phyloP scores from a whole-genome alignment of 2,329 filamentous ascomycete species.

The Neocucurbitaria cava region DNA sequence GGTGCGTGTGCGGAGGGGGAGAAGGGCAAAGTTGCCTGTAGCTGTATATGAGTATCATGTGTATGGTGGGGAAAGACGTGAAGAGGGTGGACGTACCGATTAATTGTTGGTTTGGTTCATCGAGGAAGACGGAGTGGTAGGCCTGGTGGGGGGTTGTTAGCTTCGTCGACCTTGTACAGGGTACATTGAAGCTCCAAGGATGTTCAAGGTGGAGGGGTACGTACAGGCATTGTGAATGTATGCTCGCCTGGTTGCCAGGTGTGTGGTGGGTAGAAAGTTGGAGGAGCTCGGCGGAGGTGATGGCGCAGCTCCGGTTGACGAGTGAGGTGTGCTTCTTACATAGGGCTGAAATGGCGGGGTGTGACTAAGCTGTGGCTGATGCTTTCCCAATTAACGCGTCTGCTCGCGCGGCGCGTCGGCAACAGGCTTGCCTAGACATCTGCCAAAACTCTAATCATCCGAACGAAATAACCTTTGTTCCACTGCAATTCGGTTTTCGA shows the following conservation, averaged over 20 bases:
- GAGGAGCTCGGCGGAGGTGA: constrained; percentile 36
- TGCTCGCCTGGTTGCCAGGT: constrained; percentile 19
- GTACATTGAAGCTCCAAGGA: neutral
- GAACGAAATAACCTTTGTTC: neutral
- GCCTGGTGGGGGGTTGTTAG: constrained; percentile 67
- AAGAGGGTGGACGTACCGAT: constrained; percentile 57
- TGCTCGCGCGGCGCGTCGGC: constrained; percentile 24
- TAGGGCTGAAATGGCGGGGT: constrained; percentile 44
- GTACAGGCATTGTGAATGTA: constrained; percentile 56
- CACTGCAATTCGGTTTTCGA: neutral
- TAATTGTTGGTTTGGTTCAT: constrained; percentile 74
- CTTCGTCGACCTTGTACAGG: neutral
- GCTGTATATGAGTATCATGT: neutral
- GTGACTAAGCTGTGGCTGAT: constrained; percentile 39
- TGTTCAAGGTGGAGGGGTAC: constrained; percentile 15
- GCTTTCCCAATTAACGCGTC: constrained; percentile 46
- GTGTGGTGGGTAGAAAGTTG: constrained; percentile 20
- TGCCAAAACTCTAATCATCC: neutral
- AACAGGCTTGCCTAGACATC: neutral
- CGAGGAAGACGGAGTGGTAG: constrained; percentile 96
- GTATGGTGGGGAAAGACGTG: neutral
- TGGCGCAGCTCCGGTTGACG: constrained; percentile 35
- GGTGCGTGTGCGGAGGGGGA: constrained; percentile 92
- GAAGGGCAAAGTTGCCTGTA: constrained; percentile 87
- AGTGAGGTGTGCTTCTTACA: constrained; percentile 34